These are phyloP conservation scores for Haplosporangium gracile DNA, from an alignment of 192 early-diverging fungal genomes.

Conservation along the genomic window DNA sequence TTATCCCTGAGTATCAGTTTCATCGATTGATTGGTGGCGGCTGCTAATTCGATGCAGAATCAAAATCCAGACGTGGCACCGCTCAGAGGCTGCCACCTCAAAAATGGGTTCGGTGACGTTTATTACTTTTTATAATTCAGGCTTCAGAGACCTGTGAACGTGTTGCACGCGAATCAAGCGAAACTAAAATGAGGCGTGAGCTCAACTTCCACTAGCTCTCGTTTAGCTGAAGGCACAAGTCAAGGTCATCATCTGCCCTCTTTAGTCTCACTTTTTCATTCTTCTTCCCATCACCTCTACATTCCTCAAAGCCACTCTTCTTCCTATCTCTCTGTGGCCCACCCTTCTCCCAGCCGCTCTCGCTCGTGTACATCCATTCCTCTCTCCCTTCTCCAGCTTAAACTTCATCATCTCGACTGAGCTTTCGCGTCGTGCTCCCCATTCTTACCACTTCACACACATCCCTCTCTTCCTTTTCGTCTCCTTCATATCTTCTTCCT, in stretches of 20 bases:
- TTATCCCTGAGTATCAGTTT: neutral
- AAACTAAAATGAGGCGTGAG: neutral
- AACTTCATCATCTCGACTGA: neutral
- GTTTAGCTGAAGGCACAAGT: neutral
- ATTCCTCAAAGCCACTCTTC: slow-evolving; percentile 4
- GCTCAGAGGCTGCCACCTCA: slow-evolving; percentile 25
- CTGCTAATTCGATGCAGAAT: no score
- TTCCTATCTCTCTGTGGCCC: neutral
- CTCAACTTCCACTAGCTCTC: neutral
- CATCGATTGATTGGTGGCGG: neutral
- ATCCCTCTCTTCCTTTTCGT: no score
- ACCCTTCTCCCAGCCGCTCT: neutral
- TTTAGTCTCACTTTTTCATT: neutral
- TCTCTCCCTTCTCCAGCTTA: neutral
- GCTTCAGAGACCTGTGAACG: neutral
- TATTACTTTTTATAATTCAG: neutral
- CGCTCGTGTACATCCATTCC: neutral
- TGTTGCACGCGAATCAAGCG: neutral
- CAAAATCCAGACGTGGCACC: slow-evolving; percentile 29
- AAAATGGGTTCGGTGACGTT: slow-evolving; percentile 22
- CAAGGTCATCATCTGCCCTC: neutral
- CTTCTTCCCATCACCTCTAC: neutral
- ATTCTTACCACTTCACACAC: neutral
- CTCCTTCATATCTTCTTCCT: neutral
- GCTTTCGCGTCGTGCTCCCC: neutral